phyloP scores from a whole-genome alignment of 2,329 filamentous ascomycete species.

The Fusarium sp. region DNA sequence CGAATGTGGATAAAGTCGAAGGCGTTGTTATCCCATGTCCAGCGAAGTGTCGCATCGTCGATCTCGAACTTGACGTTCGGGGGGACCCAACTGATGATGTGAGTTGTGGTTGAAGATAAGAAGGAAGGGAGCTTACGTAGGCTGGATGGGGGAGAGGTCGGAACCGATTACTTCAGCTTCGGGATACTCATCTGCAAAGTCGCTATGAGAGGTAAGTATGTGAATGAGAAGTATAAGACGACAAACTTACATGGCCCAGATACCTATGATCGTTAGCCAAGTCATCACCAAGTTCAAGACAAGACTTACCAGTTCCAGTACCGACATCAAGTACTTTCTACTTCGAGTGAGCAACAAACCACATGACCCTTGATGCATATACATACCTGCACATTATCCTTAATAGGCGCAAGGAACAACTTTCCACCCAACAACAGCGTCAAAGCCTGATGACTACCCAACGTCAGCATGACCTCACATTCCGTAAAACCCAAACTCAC shows the following conservation, averaged over 20 bases:
- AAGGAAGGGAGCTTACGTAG: background rate
- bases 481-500: background rate
- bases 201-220: constrained; percentile 2
- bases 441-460: constrained; percentile 38
- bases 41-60: constrained; percentile 34
- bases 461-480: background rate
- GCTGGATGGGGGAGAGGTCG: constrained; percentile 39
- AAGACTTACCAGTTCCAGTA: constrained; percentile 34
- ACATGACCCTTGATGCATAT: background rate
- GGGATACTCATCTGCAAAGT: constrained; percentile 39
- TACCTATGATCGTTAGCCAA: constrained; percentile 16
- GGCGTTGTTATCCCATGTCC: constrained; percentile 33
- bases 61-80: constrained; percentile 41
- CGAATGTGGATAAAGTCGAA: constrained; percentile 42
- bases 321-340: constrained; percentile 42
- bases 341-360: background rate
- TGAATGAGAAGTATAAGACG: accelerated
- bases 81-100: constrained; percentile 26
- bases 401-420: constrained; percentile 38
- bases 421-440: constrained; percentile 30
- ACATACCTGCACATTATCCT: constrained; percentile 31
- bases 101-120: background rate
- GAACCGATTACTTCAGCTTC: constrained; percentile 37
- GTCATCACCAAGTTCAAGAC: background rate
- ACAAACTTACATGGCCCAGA: constrained; percentile 40